Evolutionary conservation across 2,329 filamentous ascomycete species (phyloP).

Genomic region (Phoma sp.): DNA sequence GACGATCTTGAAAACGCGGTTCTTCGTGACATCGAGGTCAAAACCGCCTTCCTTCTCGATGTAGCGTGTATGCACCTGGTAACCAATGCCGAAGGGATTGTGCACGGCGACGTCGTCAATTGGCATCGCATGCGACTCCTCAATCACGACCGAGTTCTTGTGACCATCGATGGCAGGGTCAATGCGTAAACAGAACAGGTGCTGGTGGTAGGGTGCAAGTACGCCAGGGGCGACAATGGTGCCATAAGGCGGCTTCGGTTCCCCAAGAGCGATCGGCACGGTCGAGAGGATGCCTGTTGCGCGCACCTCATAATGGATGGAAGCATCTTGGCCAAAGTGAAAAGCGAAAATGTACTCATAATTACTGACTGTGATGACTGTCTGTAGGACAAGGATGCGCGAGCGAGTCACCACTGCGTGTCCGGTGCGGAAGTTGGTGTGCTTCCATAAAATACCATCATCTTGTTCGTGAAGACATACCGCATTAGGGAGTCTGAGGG

Average conservation of each 20-base stretch:
- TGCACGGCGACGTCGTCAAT: slow-evolving; percentile 8
- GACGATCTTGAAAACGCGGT: slow-evolving; percentile 57
- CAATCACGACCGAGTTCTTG: slow-evolving; percentile 41
- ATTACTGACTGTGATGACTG: slow-evolving; percentile 36
- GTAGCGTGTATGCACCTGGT: slow-evolving; percentile 17
- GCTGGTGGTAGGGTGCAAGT: slow-evolving; percentile 54
- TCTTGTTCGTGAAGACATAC: slow-evolving; percentile 68
- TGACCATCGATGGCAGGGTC: slow-evolving; percentile 52
- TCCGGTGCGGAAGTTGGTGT: slow-evolving; percentile 35
- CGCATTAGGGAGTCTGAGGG: slow-evolving; percentile 50
- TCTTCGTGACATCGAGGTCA: slow-evolving; percentile 26
- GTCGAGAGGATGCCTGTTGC: slow-evolving; percentile 55
- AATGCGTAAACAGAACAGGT: slow-evolving; percentile 54
- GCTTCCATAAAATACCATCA: slow-evolving; percentile 38
- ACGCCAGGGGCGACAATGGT: slow-evolving; percentile 52
- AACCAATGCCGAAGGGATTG: slow-evolving; percentile 33
- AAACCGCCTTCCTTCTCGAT: slow-evolving; percentile 23
- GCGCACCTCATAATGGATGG: slow-evolving; percentile 51
- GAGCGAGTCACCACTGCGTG: slow-evolving; percentile 29
- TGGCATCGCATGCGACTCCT: slow-evolving; percentile 33
- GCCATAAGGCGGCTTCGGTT: slow-evolving; percentile 45
- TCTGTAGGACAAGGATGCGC: slow-evolving; percentile 34
- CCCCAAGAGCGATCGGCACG: slow-evolving; percentile 43
- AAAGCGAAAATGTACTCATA: slow-evolving; percentile 50
- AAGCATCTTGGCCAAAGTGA: slow-evolving; percentile 51